Percentiles rank a stretch among this genome's conserved stretches.
Evolutionary conservation across 1,139 yeast species (phyloP).

Genomic region (Taphrina communis): DNA sequence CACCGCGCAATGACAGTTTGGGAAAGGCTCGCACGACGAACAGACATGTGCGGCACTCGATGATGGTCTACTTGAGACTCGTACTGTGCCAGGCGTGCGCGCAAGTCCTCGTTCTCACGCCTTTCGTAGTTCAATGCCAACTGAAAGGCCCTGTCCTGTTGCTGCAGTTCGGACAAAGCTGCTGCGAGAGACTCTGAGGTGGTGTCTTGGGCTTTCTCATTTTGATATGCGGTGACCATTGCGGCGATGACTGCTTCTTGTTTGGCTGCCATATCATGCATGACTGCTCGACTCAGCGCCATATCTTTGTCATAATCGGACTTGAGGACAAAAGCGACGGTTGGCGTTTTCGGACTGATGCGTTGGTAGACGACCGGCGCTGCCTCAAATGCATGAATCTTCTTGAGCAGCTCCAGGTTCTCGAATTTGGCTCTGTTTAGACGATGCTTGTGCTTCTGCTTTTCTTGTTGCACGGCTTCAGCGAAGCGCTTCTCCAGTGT

Average conservation of each 20-base stretch:
- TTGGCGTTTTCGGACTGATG: constrained; percentile 4
- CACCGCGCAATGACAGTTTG: background rate
- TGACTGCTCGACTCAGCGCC: constrained; percentile 6
- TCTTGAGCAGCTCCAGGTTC: constrained; percentile 4
- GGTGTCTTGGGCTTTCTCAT: background rate
- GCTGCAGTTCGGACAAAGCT: background rate
- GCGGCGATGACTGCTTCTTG: constrained; percentile 5
- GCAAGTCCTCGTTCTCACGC: background rate
- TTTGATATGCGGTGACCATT: constrained; percentile 2
- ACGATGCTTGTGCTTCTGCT: background rate
- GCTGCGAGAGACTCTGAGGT: background rate
- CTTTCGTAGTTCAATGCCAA: background rate
- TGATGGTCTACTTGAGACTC: constrained; percentile 12
- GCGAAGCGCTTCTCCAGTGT: background rate
- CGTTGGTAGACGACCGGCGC: constrained; percentile 3
- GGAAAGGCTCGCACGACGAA: background rate
- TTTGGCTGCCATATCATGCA: constrained; percentile 6
- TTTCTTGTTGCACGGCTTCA: background rate
- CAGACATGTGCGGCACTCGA: background rate
- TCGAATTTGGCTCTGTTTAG: constrained; percentile 2
- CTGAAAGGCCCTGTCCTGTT: background rate
- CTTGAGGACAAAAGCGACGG: constrained; percentile 1
- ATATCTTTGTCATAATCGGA: constrained; percentile 8
- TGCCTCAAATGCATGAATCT: constrained; percentile 1
- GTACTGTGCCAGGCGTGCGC: constrained; percentile 2